Percentiles rank a stretch among this genome's conserved stretches.
Conservation (phyloP, 805 yeast species). For the Yarrowia sp. region DNA sequence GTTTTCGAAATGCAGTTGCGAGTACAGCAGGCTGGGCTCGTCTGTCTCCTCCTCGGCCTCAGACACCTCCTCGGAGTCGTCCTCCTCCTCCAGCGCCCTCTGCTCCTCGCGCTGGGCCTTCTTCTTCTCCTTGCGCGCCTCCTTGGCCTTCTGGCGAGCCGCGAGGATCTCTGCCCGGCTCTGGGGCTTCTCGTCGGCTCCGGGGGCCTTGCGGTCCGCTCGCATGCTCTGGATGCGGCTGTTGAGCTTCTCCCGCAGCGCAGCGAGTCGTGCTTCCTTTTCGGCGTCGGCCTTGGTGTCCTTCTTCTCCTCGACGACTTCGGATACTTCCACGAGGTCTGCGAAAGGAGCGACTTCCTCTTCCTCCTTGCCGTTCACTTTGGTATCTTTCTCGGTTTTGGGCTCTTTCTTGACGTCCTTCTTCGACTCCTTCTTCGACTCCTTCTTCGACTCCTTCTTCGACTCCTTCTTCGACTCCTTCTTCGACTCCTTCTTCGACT, state of each 20-base stretch:
- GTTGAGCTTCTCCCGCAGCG: constrained; percentile 75
- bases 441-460: constrained; percentile 28
- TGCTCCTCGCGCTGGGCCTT: constrained; percentile 32
- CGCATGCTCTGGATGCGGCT: constrained; percentile 65
- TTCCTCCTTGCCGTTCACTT: neutral
- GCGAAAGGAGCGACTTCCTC: neutral
- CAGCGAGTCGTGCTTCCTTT: constrained; percentile 49
- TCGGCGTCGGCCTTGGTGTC: constrained; percentile 30
- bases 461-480: constrained; percentile 31
- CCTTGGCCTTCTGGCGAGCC: constrained; percentile 55
- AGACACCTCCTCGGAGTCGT: constrained; percentile 35
- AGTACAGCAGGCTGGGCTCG: constrained; percentile 30
- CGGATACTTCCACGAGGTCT: constrained; percentile 33
- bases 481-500: neutral
- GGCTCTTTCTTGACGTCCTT: neutral
- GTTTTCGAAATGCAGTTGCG: constrained; percentile 53
- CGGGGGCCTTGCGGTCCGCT: constrained; percentile 89
- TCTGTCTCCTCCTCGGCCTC: constrained; percentile 35
- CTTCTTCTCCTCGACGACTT: neutral
- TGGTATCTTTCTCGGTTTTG: neutral
- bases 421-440: neutral
- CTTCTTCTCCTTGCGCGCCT: constrained; percentile 43
- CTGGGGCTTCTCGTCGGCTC: constrained; percentile 66
- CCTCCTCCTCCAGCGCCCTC: constrained; percentile 41
- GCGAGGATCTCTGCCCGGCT: constrained; percentile 78